Percentiles rank a stretch among this genome's conserved stretches.
Evolutionary conservation across 78 protist genomes (phyloP).

Genomic region (Speleostelium caveatum): DNA sequence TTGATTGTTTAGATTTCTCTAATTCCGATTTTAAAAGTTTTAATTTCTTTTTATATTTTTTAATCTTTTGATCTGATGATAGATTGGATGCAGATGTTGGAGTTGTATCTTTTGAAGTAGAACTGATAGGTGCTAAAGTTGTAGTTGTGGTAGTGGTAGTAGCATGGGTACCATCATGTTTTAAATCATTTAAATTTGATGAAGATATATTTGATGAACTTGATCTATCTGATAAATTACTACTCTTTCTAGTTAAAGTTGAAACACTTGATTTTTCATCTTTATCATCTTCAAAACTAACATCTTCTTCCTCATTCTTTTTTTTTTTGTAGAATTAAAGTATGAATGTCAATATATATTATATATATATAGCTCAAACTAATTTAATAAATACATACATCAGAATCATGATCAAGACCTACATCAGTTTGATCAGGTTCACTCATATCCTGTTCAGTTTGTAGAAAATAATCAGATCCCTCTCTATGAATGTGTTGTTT

Average conservation of each 20-base stretch:
- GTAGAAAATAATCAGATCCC: constrained; percentile 61
- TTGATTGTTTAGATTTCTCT: constrained; percentile 23
- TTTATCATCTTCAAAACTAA: constrained; percentile 67
- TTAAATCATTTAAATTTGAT: background rate
- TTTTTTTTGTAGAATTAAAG: background rate
- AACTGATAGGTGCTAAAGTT: background rate
- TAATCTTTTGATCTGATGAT: constrained; percentile 32
- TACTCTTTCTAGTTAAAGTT: constrained; percentile 24
- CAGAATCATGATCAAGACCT: constrained; percentile 48
- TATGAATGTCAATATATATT: background rate
- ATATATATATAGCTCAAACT: background rate
- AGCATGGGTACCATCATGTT: background rate
- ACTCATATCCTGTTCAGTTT: constrained; percentile 68
- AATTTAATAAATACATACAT: constrained; percentile 6
- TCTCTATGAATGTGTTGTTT: constrained; percentile 40
- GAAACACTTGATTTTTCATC: constrained; percentile 36
- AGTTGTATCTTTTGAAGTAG: constrained; percentile 2
- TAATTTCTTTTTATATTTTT: constrained; percentile 56
- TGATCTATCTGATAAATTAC: constrained; percentile 1
- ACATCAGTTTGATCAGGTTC: constrained; percentile 78
- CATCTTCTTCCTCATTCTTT: constrained; percentile 48
- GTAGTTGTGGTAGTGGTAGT: background rate
- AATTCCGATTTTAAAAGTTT: constrained; percentile 13
- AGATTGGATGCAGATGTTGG: background rate
- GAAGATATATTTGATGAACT: background rate